Percentiles rank a stretch among this genome's conserved stretches.
These are phyloP conservation scores for Quercus cerris DNA, from an alignment of 306 rosid species.

Conservation along the genomic window DNA sequence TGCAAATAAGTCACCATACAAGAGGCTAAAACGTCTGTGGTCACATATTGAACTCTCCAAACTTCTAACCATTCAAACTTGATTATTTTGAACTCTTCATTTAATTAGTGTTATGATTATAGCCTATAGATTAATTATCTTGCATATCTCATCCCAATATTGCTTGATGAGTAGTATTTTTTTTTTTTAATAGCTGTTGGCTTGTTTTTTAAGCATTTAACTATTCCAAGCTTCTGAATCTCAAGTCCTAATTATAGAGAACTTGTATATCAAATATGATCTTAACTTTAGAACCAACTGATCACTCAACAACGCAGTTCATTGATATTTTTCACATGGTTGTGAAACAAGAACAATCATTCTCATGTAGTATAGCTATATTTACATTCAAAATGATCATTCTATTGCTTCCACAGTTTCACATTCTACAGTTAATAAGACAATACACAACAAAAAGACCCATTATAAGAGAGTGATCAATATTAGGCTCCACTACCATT, in stretches of 20 bases:
- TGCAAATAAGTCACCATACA: neutral
- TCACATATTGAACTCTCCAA: neutral
- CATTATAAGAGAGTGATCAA: constrained; percentile 58
- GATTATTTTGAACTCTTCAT: neutral
- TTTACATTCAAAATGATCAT: neutral
- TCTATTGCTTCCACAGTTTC: neutral
- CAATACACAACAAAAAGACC: constrained; percentile 61
- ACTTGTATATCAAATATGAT: no score
- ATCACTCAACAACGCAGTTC: no score
- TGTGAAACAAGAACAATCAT: neutral
- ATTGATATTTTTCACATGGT: neutral
- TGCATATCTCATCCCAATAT: neutral
- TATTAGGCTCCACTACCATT: constrained; percentile 65
- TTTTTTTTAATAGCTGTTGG: no score
- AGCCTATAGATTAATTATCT: neutral
- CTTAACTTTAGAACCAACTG: no score
- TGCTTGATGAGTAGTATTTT: no score
- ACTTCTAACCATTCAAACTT: neutral
- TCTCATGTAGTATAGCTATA: neutral
- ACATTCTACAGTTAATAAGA: constrained; percentile 55
- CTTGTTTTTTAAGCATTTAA: no score
- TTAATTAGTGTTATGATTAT: neutral
- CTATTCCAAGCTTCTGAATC: no score
- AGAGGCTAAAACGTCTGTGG: neutral
- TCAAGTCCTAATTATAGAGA: no score